A percentile compares a stretch with the other conserved stretches of the same genome.
Evolutionary conservation across 2,329 filamentous ascomycete genomes (phyloP).

Genomic region (Ophiostoma sp.): DNA sequence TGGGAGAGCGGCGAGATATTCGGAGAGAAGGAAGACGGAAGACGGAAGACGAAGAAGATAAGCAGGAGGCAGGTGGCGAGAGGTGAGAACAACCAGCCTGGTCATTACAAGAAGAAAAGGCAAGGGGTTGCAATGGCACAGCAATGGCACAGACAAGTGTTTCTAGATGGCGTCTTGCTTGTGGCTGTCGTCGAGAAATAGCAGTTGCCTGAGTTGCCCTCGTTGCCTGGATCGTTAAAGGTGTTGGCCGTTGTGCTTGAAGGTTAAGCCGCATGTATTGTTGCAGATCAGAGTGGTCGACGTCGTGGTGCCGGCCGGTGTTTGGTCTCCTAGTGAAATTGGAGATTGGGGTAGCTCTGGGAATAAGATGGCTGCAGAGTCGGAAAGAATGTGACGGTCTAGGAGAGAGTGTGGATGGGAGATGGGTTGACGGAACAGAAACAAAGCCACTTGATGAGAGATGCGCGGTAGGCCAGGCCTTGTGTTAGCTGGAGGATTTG

Average conservation of each 20-base stretch:
- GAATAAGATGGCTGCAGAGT: constrained; percentile 16
- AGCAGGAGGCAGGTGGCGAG: neutral
- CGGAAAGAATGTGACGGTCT: neutral
- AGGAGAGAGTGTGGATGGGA: neutral
- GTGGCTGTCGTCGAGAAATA: neutral
- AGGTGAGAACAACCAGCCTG: neutral
- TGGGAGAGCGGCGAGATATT: neutral
- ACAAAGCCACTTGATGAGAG: neutral
- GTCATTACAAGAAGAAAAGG: neutral
- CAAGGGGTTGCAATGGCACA: neutral
- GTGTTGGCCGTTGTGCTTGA: neutral
- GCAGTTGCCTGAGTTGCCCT: too few relatives aligned
- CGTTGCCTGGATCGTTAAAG: neutral
- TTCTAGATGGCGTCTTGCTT: neutral
- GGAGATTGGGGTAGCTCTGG: constrained; percentile 19
- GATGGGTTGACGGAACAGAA: neutral
- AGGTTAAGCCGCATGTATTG: neutral
- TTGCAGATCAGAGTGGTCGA: neutral
- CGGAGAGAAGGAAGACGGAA: neutral
- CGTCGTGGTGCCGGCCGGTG: neutral
- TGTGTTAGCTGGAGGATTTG: neutral
- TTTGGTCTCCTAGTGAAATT: constrained; percentile 5
- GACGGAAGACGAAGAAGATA: neutral
- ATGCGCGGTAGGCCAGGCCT: neutral
- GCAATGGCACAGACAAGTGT: neutral